Percentiles rank a stretch among this genome's conserved stretches.
phyloP scores from a whole-genome alignment of 495 filamentous ascomycete species.

The Rhizodiscina lignyota region DNA sequence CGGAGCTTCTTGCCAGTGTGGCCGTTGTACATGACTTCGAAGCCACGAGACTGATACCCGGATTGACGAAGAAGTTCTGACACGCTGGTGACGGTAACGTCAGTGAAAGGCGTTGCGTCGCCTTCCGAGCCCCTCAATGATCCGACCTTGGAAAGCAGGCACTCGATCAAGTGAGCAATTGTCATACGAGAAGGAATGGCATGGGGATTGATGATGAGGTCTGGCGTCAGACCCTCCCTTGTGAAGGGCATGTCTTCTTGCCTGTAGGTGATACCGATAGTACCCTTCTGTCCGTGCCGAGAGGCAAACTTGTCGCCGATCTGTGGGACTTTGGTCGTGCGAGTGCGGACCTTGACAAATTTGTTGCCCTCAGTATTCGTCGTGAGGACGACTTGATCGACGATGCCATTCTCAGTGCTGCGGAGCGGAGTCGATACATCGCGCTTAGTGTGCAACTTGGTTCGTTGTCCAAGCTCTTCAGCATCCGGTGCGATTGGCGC shows the following conservation, averaged over 20 bases:
- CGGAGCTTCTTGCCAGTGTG: conserved; percentile 87
- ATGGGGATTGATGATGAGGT: conserved; percentile 98
- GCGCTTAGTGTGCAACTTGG: conserved; percentile 75
- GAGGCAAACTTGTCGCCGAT: conserved; percentile 99
- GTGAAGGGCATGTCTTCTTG: conserved; percentile 99
- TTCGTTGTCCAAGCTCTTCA: conserved; percentile 84
- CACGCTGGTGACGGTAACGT: conserved; percentile 90
- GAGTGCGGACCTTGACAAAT: conserved; percentile 92
- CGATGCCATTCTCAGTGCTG: conserved; percentile 89
- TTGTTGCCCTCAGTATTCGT: conserved; percentile 80
- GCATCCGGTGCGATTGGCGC: conserved; percentile 82
- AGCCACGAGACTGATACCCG: conserved; percentile 92
- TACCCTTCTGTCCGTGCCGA: conserved; percentile 97
- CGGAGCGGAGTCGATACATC: conserved; percentile 89
- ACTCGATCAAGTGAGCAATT: conserved; percentile 99
- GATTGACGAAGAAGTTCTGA: conserved; percentile 75
- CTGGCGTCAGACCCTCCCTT: conserved; percentile 73
- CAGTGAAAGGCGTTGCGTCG: conserved; percentile 95
- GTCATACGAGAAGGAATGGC: conserved; percentile 99
- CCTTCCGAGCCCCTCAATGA: conserved; percentile 82
- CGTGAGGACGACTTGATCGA: conserved; percentile 83
- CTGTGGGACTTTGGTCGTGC: conserved; percentile 94
- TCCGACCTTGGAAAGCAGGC: conserved; percentile 87
- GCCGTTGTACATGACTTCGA: conserved; percentile 97
- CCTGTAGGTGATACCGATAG: conserved; percentile 92